Evolutionary conservation across 129 eudicot genomes (phyloP), one percentile per base, ranked within the genome.

Genomic region (Pseudognaphalium luteoalbum): DNA sequence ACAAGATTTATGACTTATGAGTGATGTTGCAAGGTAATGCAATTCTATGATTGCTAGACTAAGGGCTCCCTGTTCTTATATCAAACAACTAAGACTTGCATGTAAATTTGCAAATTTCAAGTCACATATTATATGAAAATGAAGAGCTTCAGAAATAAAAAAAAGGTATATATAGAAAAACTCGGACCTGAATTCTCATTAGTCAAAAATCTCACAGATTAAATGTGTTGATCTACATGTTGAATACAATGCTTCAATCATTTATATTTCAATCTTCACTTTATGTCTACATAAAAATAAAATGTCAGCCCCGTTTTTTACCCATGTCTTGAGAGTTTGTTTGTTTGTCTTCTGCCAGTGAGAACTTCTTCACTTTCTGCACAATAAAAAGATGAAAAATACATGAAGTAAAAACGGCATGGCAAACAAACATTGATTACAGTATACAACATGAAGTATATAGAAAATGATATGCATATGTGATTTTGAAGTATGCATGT

Each of bases 311-410:
- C 71, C 63, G 77, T 63, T 74, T 82, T 69, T 79, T 82, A 70
- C 67, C 78, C 9, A 7, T 64, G 50, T 78, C 30, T 14, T 80
- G 71, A 21, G 58, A 51, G 61, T 80, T 72, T 76, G 70, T 62
- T 81, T 61, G 74, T 21, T 66, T 84, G 37, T 67, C 82, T 60
- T 86, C 86, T 25, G 86, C 81, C 74, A 89, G 67, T 44, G 91
- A 83, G 76, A 89, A 89, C 75, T 89, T 86, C 88, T 89, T 89
- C 78, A 89, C 94, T 84, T 89, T 89, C 94, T 89, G 85, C 20
- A 63, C 70, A 68, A 17, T 54, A 71, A 66, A 57, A 19, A 80
- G 34, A 50, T 37, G 11, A 50, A 66, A 64, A 7, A 47, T 14
- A 14, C 6, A 47, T 47, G n/a, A 47, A 3, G 54, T 14, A 47